Conservation (phyloP, 352 stramenopile genomes). For the Blastocystis sp. region DNA sequence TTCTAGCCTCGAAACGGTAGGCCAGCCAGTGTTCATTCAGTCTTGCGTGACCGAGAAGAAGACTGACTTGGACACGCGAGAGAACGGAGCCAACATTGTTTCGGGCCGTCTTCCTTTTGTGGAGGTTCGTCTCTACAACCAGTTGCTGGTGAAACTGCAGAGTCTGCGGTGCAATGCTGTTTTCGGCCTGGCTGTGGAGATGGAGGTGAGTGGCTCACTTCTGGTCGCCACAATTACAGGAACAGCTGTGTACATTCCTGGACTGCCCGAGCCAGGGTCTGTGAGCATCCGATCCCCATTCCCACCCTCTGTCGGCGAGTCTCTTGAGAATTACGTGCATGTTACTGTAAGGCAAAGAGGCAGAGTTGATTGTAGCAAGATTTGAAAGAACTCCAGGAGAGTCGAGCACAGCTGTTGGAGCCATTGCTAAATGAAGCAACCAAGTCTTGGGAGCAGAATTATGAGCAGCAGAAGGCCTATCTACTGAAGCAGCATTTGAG, state of each 20-base stretch:
- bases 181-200: conserved; percentile 83
- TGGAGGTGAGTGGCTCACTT: conserved; percentile 78
- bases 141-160: conserved; percentile 84
- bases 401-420: neutral
- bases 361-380: neutral
- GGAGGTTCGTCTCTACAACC: conserved; percentile 92
- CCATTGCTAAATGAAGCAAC: neutral
- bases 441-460: conserved; percentile 69
- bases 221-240: conserved; percentile 81
- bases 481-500: conserved; percentile 64
- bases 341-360: neutral
- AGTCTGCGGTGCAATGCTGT: conserved; percentile 90
- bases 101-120: conserved; percentile 92
- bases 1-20: conserved; percentile 74
- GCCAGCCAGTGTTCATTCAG: conserved; percentile 86
- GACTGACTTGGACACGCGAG: conserved; percentile 72
- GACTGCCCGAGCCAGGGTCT: conserved; percentile 82
- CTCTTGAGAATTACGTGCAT: neutral
- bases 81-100: conserved; percentile 88
- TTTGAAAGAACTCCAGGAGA: neutral
- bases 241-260: conserved; percentile 82
- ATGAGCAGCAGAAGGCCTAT: conserved; percentile 67
- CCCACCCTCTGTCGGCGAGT: neutral
- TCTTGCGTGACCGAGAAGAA: conserved; percentile 79
- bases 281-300: conserved; percentile 73